These are phyloP conservation scores for Nadsonia starkeyi-henricii DNA, from an alignment of 1,139 yeast species.

Conservation along the genomic window DNA sequence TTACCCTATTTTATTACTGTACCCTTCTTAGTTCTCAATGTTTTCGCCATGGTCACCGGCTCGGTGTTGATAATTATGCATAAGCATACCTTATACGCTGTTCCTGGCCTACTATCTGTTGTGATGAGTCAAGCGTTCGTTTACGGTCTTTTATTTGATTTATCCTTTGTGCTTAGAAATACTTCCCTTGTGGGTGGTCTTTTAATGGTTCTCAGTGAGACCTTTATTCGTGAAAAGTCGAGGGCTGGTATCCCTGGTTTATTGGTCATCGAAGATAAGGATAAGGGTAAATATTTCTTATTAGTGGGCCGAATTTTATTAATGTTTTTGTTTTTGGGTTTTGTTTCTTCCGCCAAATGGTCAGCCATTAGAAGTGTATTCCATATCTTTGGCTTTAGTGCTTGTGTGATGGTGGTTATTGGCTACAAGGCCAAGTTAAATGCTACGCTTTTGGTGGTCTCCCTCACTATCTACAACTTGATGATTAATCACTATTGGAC, in stretches of 20 bases:
- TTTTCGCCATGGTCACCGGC: constrained; percentile 57
- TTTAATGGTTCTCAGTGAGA: constrained; percentile 76
- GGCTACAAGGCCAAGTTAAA: constrained; percentile 91
- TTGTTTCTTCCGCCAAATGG: constrained; percentile 69
- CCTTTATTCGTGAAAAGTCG: constrained; percentile 70
- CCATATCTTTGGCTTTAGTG: constrained; percentile 53
- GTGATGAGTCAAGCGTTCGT: constrained; percentile 76
- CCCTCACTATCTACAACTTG: constrained; percentile 65
- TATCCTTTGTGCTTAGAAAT: constrained; percentile 71
- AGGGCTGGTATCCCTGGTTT: constrained; percentile 71
- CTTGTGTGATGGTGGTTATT: constrained; percentile 70
- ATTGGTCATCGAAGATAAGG: constrained; percentile 74
- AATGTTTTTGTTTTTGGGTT: constrained; percentile 75
- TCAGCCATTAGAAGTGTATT: constrained; percentile 51
- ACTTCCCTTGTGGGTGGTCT: constrained; percentile 89
- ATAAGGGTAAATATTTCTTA: constrained; percentile 70
- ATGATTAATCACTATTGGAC: constrained; percentile 85
- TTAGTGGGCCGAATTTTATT: constrained; percentile 82
- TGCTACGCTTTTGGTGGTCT: constrained; percentile 62
- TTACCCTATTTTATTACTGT: constrained; percentile 70
- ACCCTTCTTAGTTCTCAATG: constrained; percentile 48
- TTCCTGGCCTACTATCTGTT: constrained; percentile 55
- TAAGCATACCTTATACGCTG: constrained; percentile 57
- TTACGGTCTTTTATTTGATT: constrained; percentile 77
- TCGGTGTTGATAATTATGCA: constrained; percentile 62